Evolutionary conservation across 352 stramenopile species (phyloP).

Genomic region (Phytophthora multivora): DNA sequence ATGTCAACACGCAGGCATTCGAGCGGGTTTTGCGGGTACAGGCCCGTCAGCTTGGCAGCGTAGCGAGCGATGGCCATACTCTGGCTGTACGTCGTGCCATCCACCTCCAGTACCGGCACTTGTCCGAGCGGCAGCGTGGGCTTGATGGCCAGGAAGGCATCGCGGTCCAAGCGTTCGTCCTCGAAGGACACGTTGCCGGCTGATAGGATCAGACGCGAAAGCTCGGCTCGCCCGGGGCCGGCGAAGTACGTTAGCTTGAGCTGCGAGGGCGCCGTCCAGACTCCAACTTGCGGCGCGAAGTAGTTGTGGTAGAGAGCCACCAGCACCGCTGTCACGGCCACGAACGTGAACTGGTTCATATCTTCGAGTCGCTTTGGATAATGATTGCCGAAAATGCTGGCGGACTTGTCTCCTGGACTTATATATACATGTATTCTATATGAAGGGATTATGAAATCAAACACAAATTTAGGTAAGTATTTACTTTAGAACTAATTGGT

Average conservation of each 20-base stretch:
- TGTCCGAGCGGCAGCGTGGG: conserved; percentile 55
- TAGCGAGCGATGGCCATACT: conserved; percentile 66
- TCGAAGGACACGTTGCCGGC: conserved; percentile 66
- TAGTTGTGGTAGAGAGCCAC: conserved; percentile 40
- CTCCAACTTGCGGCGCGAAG: conserved; percentile 6
- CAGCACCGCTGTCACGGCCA: conserved; percentile 28
- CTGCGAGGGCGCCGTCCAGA: conserved; percentile 11
- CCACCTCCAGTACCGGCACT: conserved; percentile 53
- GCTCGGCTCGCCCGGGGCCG: conserved; percentile 52
- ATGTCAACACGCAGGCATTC: conserved; percentile 63
- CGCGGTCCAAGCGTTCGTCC: conserved; percentile 56
- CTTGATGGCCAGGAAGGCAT: conserved; percentile 59
- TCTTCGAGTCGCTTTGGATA: not conserved
- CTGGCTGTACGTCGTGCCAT: conserved; percentile 57
- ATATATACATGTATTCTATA: too few species aligned
- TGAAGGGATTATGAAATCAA: not conserved
- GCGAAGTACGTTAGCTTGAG: conserved; percentile 83
- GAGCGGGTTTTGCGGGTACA: conserved; percentile 63
- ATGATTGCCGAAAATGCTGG: not conserved
- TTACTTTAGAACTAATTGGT: not conserved
- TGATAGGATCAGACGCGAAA: conserved; percentile 59
- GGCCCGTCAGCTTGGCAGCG: conserved; percentile 50
- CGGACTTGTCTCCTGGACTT: not conserved
- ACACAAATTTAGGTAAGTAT: not conserved
- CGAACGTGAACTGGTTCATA: conserved; percentile 36